Base-by-base conservation (phyloP, 2,329 filamentous ascomycete species). In the Diaporthe sp. region DNA sequence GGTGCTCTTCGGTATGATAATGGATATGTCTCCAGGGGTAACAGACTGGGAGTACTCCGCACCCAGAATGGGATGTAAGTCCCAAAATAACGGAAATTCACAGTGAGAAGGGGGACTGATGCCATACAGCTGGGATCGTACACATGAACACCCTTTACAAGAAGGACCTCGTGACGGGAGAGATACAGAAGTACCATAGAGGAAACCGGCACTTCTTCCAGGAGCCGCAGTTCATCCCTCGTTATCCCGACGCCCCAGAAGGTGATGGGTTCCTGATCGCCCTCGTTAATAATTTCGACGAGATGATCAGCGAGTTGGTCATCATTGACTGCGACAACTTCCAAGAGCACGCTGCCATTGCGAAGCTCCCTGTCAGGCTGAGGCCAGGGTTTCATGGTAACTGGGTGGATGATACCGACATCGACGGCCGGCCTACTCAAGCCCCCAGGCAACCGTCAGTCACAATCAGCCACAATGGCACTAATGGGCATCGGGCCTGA, bases 141-240 rank as follows among this genome's bases (percentile, higher is more conserved):
- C 55, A 58, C 31, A 58, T 58, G 55, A 58, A 58, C 10, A 39
- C 55, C 17, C 55, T 58, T n/a, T 58, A 58, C 31, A 58, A 58
- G 31, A 58, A 58, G 31, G 55, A 58, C 17, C 19, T 37, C 31
- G 55, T 58, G 6, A 58, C 55, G 22, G 55, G 55, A 34, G 55
- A 58, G 9, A 34, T 58, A 19, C 55, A 37, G 19, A 58, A 58
- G 9, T 58, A 58, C 55, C 31, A 37, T 31, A 37, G 55, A 37
- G 55, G 55, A n/a, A 58, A 34, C 31, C 55, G 55, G 3, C 55
- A 58, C 17, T 58, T 58, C 55, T 58, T 58, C 9, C 55, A 58
- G 19, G 55, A 58, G 31, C 55, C 55, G 31, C 55, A 58, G 31
- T 58, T 58, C 55, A 58, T 58, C 17, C 55, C 55, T 37, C 55